Evolutionary conservation across 225 moss, liverwort and hornwort species (phyloP), one percentile per base, ranked within the genome.

Genomic region (Climacium dendroides): DNA sequence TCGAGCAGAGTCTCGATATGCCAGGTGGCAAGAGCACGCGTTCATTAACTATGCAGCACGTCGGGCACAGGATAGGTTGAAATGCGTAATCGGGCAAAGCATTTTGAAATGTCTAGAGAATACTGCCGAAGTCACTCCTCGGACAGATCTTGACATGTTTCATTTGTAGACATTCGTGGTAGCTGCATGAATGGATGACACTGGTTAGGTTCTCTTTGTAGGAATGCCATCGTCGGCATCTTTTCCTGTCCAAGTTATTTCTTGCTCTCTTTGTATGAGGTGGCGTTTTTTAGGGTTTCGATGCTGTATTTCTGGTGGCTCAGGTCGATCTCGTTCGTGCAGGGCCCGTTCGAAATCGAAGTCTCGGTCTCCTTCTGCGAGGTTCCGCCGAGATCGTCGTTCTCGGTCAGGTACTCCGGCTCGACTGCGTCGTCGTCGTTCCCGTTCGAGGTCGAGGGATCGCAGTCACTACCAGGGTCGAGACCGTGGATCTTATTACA

Each of bases 331-430:
- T 54, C 80, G 86, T 55, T 55, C 88, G 78, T 84, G 85, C 90
- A 96, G 96, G 87, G 92, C 90, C 34, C 95, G 88, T 13, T 96
- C 97, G 48, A 95, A 94, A 88, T 97, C 98, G 18, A 94, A 92
- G 88, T 95, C 95, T 71, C 93, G 91, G 30, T 97, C 98, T 8
- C 95, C 96, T 17, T 92, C 93, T 62, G 76, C 89, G 50, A 93
- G 96, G 86, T 92, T 96, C 81, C 93, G 96, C 35, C 95, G 98
- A 69, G 95, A 96, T 84, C 93, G 96, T 72, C 96, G 94, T 74
- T 97, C 96, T 67, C 91, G 95, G 88, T 97, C 98, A 30, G 92
- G 91, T 37, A 97, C 98, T 30, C 98, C 98, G 64, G 94, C 93
- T 86, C 95, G 97, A 22, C 95, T 95, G 74, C 95, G 97, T 6